Evolutionary conservation across 306 rosid species (phyloP), one percentile per base, ranked within the genome.

Genomic region (Cucurbita maxima): DNA sequence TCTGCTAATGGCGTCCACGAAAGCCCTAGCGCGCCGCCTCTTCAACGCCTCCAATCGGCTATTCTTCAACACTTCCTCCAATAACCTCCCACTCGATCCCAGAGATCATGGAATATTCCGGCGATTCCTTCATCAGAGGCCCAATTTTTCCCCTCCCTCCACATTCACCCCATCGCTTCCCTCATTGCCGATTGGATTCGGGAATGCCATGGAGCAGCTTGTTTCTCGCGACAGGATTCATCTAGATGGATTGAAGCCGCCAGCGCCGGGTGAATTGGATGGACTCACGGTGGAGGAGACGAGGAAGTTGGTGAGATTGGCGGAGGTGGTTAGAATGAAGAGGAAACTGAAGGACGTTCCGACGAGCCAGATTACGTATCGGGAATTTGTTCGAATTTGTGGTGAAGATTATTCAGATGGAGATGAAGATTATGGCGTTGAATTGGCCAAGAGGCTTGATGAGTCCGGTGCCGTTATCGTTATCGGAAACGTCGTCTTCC

Each of bases 381-480:
- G 85, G 63, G 98, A 90, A 55, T 87, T 85, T 10, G 61, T 82
- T 57, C 71, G 87, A 76, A 86, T 90, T 57, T 92, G 98, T 75
- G 53, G 63, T 1, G 96, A 88, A 20, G 79, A 64, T 30, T 83
- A 85, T 45, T 58, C 81, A 18, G 11, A 44, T 18, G 53, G 71
- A 63, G 84, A 88, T 83, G 72, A 59, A 36, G 88, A 87, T 63
- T 84, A 81, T 56, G 96, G 90, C 2, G 36, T 76, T 12, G 64
- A 61, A 58, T 78, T 92, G 41, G 93, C 90, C 0, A 87, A 84
- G 75, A 79, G 72, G 92, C 81, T 92, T 8, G 98, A 92, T 47
- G 87, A 83, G 70, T 84, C 88, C 10, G 92, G 92, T 9, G 74
- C 81, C 61, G 98, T 92, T 18, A 85, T 92, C 82, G 77, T 90